phyloP scores from a whole-genome alignment of 352 stramenopile species.

The Phytophthora sansomeana region DNA sequence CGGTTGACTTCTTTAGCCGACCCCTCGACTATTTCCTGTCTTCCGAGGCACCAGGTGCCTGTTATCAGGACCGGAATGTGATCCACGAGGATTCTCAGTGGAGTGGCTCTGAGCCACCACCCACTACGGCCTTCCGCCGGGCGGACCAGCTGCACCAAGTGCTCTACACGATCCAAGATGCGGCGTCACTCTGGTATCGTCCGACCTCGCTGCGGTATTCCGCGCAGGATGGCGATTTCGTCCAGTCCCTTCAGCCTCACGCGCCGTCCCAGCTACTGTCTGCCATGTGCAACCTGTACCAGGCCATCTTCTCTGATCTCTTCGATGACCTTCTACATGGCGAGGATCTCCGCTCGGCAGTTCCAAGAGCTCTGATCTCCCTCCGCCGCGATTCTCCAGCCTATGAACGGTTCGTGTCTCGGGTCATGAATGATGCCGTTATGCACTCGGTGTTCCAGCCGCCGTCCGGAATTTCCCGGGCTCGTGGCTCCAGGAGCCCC shows the following conservation, averaged over 20 bases:
- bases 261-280: neutral
- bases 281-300: conserved; percentile 10
- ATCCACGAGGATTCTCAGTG: neutral
- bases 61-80: neutral
- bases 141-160: conserved; percentile 8
- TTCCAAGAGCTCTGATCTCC: neutral
- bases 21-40: conserved; percentile 6
- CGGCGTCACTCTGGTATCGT: neutral
- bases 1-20: neutral
- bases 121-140: neutral
- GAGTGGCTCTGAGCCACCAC: neutral
- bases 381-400: neutral
- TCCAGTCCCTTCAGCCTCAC: neutral
- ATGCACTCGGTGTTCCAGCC: neutral
- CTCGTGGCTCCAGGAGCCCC: neutral
- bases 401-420: neutral
- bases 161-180: conserved; percentile 8
- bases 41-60: neutral
- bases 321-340: neutral
- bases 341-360: neutral
- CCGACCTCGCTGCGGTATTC: neutral
- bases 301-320: no score
- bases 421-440: conserved; percentile 2
- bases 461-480: neutral
- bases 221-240: neutral